phyloP scores from a whole-genome alignment of 768 basidiomycete genomes.

The Psilocybe tampanensis region DNA sequence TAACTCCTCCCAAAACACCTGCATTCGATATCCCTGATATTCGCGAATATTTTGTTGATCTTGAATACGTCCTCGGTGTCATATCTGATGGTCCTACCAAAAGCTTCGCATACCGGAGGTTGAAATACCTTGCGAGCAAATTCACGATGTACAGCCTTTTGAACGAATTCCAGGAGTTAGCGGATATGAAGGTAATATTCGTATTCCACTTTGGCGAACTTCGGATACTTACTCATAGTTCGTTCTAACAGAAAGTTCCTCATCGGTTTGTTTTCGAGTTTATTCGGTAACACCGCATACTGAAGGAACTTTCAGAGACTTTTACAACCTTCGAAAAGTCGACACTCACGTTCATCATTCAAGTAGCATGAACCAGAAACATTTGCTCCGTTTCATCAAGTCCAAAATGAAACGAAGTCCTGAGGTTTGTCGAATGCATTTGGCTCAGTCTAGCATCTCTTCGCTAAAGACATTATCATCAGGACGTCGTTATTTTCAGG shows the following conservation, averaged over 20 bases:
- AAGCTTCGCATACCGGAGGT: constrained; percentile 88
- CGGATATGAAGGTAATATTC: constrained; percentile 88
- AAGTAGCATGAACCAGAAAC: constrained; percentile 99
- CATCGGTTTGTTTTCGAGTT: constrained; percentile 61
- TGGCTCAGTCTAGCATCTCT: background rate
- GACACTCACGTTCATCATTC: constrained; percentile 99
- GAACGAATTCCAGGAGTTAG: constrained; percentile 92
- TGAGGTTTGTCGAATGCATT: constrained; percentile 47
- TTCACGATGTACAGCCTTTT: constrained; percentile 91
- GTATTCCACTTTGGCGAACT: background rate
- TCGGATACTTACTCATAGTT: background rate
- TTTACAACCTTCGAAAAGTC: constrained; percentile 97
- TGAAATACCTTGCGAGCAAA: constrained; percentile 92
- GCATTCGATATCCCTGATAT: constrained; percentile 81
- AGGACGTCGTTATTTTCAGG: constrained; percentile 97
- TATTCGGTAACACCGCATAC: background rate
- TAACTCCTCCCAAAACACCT: constrained; percentile 45
- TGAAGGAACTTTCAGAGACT: constrained; percentile 65
- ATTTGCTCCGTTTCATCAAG: constrained; percentile 97
- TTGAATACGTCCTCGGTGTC: constrained; percentile 88
- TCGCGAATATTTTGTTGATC: constrained; percentile 93
- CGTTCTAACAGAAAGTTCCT: constrained; percentile 63
- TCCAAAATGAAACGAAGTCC: constrained; percentile 94
- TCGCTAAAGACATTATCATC: background rate
- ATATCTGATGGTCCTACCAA: constrained; percentile 97